Evolutionary conservation across 306 rosid species (phyloP).

Genomic region (Quercus bicolor): DNA sequence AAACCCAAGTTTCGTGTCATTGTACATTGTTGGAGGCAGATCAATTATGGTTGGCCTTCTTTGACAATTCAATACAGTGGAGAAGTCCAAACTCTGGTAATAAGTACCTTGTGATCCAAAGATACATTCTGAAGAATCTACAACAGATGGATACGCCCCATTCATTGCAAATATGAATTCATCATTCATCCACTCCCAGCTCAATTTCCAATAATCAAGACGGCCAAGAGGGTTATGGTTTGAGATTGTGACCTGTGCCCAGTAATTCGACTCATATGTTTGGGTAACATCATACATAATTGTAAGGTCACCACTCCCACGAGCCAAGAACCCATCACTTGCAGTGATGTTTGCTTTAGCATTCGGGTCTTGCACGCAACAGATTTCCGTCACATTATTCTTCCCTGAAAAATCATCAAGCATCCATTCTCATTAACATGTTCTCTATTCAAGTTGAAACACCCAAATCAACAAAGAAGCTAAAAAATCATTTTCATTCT

Average conservation of each 20-base stretch:
- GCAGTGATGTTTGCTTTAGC: slow-evolving; percentile 55
- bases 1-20: slow-evolving; percentile 60
- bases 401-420: slow-evolving; percentile 43
- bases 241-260: slow-evolving; percentile 78
- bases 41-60: slow-evolving; percentile 78
- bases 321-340: slow-evolving; percentile 56
- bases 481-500: background rate
- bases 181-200: slow-evolving; percentile 92
- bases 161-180: slow-evolving; percentile 80
- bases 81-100: slow-evolving; percentile 54
- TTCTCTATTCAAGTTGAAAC: background rate
- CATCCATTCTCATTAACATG: slow-evolving; percentile 1
- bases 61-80: slow-evolving; percentile 70
- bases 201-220: slow-evolving; percentile 86
- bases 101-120: slow-evolving; percentile 61
- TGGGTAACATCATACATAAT: slow-evolving; percentile 84
- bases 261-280: slow-evolving; percentile 60
- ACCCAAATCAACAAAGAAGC: background rate
- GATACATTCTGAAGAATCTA: slow-evolving; percentile 75
- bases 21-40: slow-evolving; percentile 76
- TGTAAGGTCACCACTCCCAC: slow-evolving; percentile 81
- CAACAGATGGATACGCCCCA: slow-evolving; percentile 84
- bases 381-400: slow-evolving; percentile 48
- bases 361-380: slow-evolving; percentile 56
- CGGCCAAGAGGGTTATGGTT: slow-evolving; percentile 90